A percentile compares a stretch with the other conserved stretches of the same genome.
Evolutionary conservation across 164 flowering plant genomes (phyloP).

Genomic region (Sextonia rubra): DNA sequence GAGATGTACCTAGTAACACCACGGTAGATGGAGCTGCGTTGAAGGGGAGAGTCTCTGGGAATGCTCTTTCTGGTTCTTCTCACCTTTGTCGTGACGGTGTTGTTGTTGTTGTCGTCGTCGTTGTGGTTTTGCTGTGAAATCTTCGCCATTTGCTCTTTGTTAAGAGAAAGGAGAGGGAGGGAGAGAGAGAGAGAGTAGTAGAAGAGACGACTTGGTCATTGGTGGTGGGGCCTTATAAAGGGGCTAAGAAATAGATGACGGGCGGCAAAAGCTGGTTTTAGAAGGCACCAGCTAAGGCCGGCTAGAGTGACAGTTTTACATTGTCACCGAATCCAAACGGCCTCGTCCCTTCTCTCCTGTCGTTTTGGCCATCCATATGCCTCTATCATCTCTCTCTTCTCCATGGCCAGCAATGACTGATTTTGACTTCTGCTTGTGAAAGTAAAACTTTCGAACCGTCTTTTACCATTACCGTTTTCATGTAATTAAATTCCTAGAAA

Average conservation of each 20-base stretch:
- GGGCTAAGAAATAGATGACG: not conserved
- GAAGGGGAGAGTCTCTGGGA: conserved; percentile 82
- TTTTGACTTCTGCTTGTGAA: too few relatives aligned
- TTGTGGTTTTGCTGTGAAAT: conserved; percentile 30
- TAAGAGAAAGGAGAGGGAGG: not conserved
- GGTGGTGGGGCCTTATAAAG: conserved; percentile 16
- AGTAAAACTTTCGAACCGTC: too few relatives aligned
- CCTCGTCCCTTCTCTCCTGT: conserved; percentile 14
- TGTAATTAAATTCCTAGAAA: too few relatives aligned
- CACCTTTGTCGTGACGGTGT: conserved; percentile 24
- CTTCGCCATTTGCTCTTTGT: conserved; percentile 32
- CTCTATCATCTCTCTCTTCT: conserved; percentile 1
- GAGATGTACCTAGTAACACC: conserved; percentile 76
- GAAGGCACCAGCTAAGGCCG: conserved; percentile 24
- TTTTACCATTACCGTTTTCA: too few relatives aligned
- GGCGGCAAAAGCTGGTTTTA: conserved; percentile 9
- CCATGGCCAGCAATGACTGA: not conserved
- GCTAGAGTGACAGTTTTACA: not conserved
- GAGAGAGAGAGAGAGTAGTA: not conserved
- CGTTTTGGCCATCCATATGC: not conserved
- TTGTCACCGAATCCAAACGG: conserved; percentile 21
- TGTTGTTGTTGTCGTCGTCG: conserved; percentile 20
- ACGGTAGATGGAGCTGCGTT: conserved; percentile 76
- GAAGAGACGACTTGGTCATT: conserved; percentile 21
- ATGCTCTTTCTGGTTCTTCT: conserved; percentile 67